These are phyloP conservation scores for Suillus decipiens DNA, from an alignment of 768 basidiomycete genomes.

Conservation along the genomic window DNA sequence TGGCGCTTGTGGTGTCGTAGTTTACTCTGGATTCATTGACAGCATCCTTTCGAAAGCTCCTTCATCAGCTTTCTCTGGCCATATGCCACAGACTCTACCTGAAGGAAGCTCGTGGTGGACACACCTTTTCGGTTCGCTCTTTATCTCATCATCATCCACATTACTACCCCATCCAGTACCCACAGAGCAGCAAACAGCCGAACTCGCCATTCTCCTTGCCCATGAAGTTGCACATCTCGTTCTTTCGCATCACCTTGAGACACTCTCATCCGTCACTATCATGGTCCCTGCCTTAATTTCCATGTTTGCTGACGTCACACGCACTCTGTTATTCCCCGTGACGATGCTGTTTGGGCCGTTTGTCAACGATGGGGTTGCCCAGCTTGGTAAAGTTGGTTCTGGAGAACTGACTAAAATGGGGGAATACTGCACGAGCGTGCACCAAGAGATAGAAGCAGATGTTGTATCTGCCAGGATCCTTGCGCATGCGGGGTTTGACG, in stretches of 20 bases:
- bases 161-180: conserved; percentile 50
- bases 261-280: conserved; percentile 81
- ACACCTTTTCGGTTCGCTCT: conserved; percentile 47
- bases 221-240: conserved; percentile 94
- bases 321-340: conserved; percentile 82
- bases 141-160: conserved; percentile 33
- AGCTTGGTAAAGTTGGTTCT: conserved; percentile 74
- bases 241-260: conserved; percentile 89
- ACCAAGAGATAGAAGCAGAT: conserved; percentile 93
- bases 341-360: conserved; percentile 95
- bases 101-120: conserved; percentile 46
- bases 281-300: conserved; percentile 80
- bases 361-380: conserved; percentile 90
- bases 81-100: conserved; percentile 15
- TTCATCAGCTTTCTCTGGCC: conserved; percentile 14
- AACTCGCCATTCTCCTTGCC: conserved; percentile 87
- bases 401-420: conserved; percentile 72
- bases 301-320: conserved; percentile 71
- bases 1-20: conserved; percentile 89
- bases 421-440: conserved; percentile 75
- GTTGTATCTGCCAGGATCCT: conserved; percentile 87
- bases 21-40: conserved; percentile 93
- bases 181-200: conserved; percentile 79
- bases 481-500: conserved; percentile 90
- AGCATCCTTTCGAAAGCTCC: conserved; percentile 63